These are phyloP conservation scores for Leccinum fallax DNA, from an alignment of 1,284 basidiomycete species.

Conservation along the genomic window DNA sequence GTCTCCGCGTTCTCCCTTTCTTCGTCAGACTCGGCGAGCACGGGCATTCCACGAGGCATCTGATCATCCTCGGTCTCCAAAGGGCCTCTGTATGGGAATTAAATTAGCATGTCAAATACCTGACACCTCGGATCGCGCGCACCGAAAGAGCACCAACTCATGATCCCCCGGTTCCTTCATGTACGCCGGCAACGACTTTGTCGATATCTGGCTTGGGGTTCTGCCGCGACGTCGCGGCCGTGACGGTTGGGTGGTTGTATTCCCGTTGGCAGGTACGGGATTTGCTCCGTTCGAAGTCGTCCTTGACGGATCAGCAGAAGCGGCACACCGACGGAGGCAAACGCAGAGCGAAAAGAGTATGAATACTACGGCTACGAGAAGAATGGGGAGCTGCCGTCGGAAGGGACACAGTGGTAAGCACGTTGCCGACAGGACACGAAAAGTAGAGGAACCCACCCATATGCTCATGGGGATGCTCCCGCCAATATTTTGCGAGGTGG, in stretches of 20 bases:
- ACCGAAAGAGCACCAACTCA: constrained; percentile 75
- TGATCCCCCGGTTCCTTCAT: constrained; percentile 80
- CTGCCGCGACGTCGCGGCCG: constrained; percentile 50
- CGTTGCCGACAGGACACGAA: neutral
- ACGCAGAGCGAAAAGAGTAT: constrained; percentile 23
- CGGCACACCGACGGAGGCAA: constrained; percentile 24
- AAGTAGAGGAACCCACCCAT: too few species aligned
- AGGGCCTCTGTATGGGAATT: constrained; percentile 36
- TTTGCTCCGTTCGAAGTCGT: neutral
- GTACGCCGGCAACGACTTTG: constrained; percentile 69
- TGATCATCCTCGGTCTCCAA: constrained; percentile 41
- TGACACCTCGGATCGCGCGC: constrained; percentile 12
- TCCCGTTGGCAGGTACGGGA: neutral
- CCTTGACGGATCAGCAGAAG: neutral
- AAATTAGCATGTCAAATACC: neutral
- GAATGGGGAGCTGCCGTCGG: constrained; percentile 26
- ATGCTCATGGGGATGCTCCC: too few species aligned
- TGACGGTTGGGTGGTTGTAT: neutral
- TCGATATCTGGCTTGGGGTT: constrained; percentile 68
- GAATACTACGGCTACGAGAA: constrained; percentile 27
- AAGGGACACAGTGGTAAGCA: neutral
- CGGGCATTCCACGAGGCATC: constrained; percentile 34
- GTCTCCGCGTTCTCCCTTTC: constrained; percentile 20
- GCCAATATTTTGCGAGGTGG: too few species aligned
- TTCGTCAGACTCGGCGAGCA: constrained; percentile 35